A percentile compares a stretch with the other conserved stretches of the same genome.
Evolutionary conservation across 805 yeast species (phyloP).

Genomic region (Wickerhamiella lipophila): DNA sequence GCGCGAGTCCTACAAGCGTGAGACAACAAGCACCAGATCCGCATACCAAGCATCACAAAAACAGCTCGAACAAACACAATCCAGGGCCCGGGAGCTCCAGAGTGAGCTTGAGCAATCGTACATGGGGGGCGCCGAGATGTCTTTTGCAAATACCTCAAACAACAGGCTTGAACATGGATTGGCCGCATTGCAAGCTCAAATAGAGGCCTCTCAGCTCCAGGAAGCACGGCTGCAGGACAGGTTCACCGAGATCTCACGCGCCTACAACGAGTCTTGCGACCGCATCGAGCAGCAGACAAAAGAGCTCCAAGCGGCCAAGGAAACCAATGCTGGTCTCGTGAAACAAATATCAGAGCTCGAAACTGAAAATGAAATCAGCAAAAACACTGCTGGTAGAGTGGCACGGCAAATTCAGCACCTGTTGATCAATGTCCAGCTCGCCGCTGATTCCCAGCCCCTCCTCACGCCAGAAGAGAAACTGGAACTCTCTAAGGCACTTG

Average conservation of each 20-base stretch:
- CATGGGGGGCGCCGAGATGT: not conserved
- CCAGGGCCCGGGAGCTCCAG: not conserved
- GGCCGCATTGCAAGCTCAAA: constrained; percentile 1
- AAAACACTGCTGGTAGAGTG: constrained; percentile 53
- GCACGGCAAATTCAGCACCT: constrained; percentile 72
- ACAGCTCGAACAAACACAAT: not conserved
- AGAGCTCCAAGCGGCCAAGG: not conserved
- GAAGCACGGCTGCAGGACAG: not conserved
- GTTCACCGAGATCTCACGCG: not conserved
- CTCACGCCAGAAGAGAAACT: constrained; percentile 50
- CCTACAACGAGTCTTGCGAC: constrained; percentile 1
- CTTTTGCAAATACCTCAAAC: not conserved
- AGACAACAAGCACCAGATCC: not conserved
- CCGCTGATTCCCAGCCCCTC: constrained; percentile 46
- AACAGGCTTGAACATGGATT: not conserved
- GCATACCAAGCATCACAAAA: not conserved
- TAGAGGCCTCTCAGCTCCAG: not conserved
- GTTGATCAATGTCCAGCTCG: constrained; percentile 45
- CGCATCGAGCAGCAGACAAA: not conserved
- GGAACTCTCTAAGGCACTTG: constrained; percentile 47
- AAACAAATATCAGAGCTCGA: constrained; percentile 33
- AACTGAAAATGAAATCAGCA: constrained; percentile 37
- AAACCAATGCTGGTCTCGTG: constrained; percentile 15
- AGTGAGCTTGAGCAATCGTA: not conserved
- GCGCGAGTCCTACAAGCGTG: not conserved